Evolutionary conservation across 2,329 filamentous ascomycete genomes (phyloP), one percentile per base, ranked within the genome.

Genomic region (Alternaria burnsii): DNA sequence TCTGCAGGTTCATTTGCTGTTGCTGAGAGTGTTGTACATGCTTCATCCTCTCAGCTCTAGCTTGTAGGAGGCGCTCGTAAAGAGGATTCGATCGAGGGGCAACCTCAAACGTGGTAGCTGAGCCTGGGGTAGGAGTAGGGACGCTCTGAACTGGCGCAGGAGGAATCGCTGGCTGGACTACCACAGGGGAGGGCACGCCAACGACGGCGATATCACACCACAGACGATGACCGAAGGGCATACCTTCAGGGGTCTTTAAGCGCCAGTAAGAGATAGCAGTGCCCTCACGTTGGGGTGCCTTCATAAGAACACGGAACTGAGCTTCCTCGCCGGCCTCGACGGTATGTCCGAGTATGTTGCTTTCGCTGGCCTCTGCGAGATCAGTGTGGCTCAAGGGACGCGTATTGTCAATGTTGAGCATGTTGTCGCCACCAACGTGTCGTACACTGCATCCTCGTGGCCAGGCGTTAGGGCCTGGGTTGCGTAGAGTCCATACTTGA

Each of bases 201-300:
- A 81, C 68, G 58, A 97, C 92, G 52, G 88, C 86, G 65, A 99
- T 88, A 68, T 98, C 93, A 76, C 94, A 97, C 94, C 94, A 99
- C 48, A 99, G 84, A 73, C 93, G 91, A 82, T 97, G 92, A 40
- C 95, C 95, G 67, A 98, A 97, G 66, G 92, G 91, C 66, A 86
- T 83, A 24, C 94, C 94, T 58, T 92, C 89, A 8, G 88, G 85
- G 60, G 92, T 89, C 70, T 94, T 96, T 67, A 99, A 83, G 64
- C 94, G 93, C 95, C 95, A 99, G 85, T 97, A 97, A 2, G 95
- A 98, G 73, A 97, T 95, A 61, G 89, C 85, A 78, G 90, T 91
- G 56, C 94, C 94, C 55, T 88, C 81, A 50, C 91, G 91, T 53
- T 83, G 80, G 16, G 94, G 93, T 18, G 93, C 92, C 78, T 93